Percentiles rank a stretch among this genome's conserved stretches.
These are phyloP conservation scores for Wickerhamiella sergipiensis DNA, from an alignment of 805 yeast species.

Conservation along the genomic window DNA sequence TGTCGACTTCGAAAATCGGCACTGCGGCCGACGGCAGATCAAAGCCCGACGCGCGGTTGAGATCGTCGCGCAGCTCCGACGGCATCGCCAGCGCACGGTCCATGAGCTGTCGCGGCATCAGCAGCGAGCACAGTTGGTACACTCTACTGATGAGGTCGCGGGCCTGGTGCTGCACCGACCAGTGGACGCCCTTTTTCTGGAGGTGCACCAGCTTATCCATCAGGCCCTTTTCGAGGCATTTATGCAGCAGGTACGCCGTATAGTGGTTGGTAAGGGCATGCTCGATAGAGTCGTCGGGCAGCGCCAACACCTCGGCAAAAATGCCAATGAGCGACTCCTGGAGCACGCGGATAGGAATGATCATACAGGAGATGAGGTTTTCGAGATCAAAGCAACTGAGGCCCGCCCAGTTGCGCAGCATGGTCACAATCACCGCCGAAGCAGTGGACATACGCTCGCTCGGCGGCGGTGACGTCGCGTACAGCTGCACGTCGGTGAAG, in stretches of 20 bases:
- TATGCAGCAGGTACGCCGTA: conserved; percentile 43
- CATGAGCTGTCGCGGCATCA: conserved; percentile 39
- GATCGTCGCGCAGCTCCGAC: conserved; percentile 6
- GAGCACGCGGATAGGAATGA: conserved; percentile 26
- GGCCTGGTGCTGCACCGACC: conserved; percentile 41
- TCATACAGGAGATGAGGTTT: conserved; percentile 19
- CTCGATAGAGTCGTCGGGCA: conserved; percentile 40
- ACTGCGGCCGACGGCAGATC: conserved; percentile 22
- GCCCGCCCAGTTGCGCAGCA: conserved; percentile 69
- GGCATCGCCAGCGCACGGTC: conserved; percentile 17
- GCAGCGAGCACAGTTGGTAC: conserved; percentile 35
- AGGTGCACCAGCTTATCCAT: conserved; percentile 31
- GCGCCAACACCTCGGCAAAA: conserved; percentile 50
- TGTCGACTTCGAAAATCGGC: conserved; percentile 36
- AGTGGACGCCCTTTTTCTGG: conserved; percentile 27
- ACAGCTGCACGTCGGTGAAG: conserved; percentile 48
- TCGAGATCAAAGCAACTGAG: conserved; percentile 48
- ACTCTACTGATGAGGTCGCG: conserved; percentile 53
- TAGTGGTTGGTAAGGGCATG: conserved; percentile 38
- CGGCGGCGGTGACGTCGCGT: conserved; percentile 30
- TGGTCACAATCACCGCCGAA: conserved; percentile 42
- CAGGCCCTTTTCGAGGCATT: conserved; percentile 44
- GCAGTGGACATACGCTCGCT: conserved; percentile 45
- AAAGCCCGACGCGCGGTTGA: conserved; percentile 8
- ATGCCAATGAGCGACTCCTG: conserved; percentile 58